Percentiles rank a stretch among this genome's conserved stretches.
These are phyloP conservation scores for Candida adriatica DNA, from an alignment of 805 yeast species.

Conservation along the genomic window DNA sequence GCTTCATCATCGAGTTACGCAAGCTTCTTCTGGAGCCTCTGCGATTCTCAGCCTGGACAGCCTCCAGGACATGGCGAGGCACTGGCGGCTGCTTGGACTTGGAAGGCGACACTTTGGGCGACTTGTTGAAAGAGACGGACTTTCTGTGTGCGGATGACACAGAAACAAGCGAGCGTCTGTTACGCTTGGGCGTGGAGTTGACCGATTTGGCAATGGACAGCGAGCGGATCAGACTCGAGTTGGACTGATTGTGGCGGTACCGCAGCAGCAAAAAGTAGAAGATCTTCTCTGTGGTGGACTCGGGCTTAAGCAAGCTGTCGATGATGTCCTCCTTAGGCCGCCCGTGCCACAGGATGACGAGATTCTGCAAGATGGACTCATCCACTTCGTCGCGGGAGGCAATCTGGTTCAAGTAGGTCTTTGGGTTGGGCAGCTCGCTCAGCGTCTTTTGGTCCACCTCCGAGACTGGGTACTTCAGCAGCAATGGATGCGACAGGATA, in stretches of 20 bases:
- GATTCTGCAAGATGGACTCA: constrained; percentile 63
- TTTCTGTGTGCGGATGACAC: constrained; percentile 44
- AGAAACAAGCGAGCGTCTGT: constrained; percentile 36
- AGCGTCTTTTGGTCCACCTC: constrained; percentile 18
- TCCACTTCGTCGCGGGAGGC: constrained; percentile 47
- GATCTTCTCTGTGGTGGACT: constrained; percentile 67
- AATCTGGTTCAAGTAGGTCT: constrained; percentile 21
- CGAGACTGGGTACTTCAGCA: constrained; percentile 50
- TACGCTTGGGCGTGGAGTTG: constrained; percentile 26
- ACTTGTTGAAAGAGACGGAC: constrained; percentile 38
- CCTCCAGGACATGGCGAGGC: constrained; percentile 14
- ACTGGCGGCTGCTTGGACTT: constrained; percentile 16
- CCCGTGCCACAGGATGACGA: constrained; percentile 80
- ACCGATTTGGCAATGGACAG: constrained; percentile 25
- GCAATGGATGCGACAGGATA: constrained; percentile 70
- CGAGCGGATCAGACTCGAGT: constrained; percentile 24
- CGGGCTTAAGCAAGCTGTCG: constrained; percentile 44
- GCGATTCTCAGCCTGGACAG: constrained; percentile 1
- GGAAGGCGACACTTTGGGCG: constrained; percentile 2
- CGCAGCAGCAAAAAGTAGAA: constrained; percentile 70
- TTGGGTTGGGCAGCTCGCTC: constrained; percentile 27
- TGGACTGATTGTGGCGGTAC: constrained; percentile 63
- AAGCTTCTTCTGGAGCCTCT: constrained; percentile 22
- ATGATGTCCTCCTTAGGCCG: constrained; percentile 53
- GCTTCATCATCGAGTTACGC: constrained; percentile 38